Evolutionary conservation across 495 filamentous ascomycete genomes (phyloP).

Genomic region (Lentithecium fluviatile): DNA sequence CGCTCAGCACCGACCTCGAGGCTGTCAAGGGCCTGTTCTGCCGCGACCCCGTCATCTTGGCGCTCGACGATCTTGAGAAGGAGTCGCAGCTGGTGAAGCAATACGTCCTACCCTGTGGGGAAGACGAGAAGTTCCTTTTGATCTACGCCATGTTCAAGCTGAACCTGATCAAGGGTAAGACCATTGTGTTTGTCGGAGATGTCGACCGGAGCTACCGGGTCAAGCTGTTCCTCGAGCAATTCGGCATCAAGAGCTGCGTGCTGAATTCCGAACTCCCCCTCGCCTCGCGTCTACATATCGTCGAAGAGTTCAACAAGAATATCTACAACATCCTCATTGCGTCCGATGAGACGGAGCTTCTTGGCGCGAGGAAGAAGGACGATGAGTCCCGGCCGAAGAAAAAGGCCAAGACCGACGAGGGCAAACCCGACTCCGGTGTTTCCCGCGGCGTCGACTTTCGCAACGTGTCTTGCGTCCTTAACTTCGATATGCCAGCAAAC

Average conservation of each 20-base stretch:
- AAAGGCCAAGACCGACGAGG: conserved; percentile 58
- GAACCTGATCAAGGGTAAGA: conserved; percentile 90
- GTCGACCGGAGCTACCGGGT: conserved; percentile 91
- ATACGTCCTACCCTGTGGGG: conserved; percentile 84
- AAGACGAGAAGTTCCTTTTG: conserved; percentile 96
- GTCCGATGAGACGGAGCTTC: conserved; percentile 84
- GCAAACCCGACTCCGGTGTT: conserved; percentile 83
- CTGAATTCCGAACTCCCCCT: conserved; percentile 94
- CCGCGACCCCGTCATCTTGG: conserved; percentile 71
- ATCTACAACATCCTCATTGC: conserved; percentile 98
- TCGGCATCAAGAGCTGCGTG: conserved; percentile 89
- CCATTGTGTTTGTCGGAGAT: conserved; percentile 89
- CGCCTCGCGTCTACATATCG: conserved; percentile 87
- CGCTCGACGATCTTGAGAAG: conserved; percentile 71
- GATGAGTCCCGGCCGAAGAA: conserved; percentile 52
- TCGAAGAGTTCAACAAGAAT: conserved; percentile 95
- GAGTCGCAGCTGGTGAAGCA: conserved; percentile 75
- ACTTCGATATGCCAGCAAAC: conserved; percentile 83
- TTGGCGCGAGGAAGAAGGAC: conserved; percentile 56
- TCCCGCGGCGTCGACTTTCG: conserved; percentile 96
- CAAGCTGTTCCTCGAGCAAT: conserved; percentile 95
- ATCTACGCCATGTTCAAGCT: conserved; percentile 93
- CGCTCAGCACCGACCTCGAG: conserved; percentile 81
- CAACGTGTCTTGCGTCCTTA: conserved; percentile 89
- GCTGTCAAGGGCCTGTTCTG: conserved; percentile 84